These are phyloP conservation scores for Pleurotus platypus DNA, from an alignment of 768 basidiomycete genomes.

Conservation along the genomic window DNA sequence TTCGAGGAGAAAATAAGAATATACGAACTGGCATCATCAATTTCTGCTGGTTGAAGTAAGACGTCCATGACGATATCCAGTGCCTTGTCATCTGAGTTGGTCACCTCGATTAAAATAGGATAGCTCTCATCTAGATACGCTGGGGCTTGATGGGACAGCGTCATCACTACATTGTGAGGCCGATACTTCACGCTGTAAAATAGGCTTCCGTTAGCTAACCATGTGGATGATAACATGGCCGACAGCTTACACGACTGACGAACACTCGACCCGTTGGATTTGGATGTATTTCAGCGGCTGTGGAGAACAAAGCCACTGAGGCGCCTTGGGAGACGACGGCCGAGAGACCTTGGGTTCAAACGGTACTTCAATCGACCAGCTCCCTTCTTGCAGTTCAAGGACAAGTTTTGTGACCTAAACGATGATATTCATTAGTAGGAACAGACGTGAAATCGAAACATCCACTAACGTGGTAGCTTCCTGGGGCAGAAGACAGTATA, in stretches of 20 bases:
- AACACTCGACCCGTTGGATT: conserved; percentile 41
- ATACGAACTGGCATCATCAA: conserved; percentile 64
- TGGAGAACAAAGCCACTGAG: conserved; percentile 57
- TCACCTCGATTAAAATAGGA: conserved; percentile 66
- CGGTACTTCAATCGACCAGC: conserved; percentile 67
- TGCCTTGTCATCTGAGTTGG: conserved; percentile 66
- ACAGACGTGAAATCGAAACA: neutral
- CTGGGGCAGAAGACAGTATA: conserved; percentile 46
- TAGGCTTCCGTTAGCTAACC: neutral
- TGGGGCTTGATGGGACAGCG: conserved; percentile 56
- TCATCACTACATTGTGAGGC: conserved; percentile 53
- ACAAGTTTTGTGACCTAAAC: conserved; percentile 43
- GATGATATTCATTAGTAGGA: conserved; percentile 12
- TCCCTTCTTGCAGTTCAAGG: conserved; percentile 51
- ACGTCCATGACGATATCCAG: conserved; percentile 71
- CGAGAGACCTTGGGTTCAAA: conserved; percentile 39
- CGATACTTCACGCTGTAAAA: conserved; percentile 55
- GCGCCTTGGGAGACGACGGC: conserved; percentile 25
- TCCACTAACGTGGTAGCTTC: conserved; percentile 48
- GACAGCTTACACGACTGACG: conserved; percentile 38
- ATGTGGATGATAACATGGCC: neutral
- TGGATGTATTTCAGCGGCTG: conserved; percentile 52
- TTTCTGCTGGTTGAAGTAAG: conserved; percentile 76
- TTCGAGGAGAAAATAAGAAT: neutral
- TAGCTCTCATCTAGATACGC: conserved; percentile 83